These are phyloP conservation scores for Sporisorium iseilematis-ciliati DNA, from an alignment of 1,284 basidiomycete species.

Conservation along the genomic window DNA sequence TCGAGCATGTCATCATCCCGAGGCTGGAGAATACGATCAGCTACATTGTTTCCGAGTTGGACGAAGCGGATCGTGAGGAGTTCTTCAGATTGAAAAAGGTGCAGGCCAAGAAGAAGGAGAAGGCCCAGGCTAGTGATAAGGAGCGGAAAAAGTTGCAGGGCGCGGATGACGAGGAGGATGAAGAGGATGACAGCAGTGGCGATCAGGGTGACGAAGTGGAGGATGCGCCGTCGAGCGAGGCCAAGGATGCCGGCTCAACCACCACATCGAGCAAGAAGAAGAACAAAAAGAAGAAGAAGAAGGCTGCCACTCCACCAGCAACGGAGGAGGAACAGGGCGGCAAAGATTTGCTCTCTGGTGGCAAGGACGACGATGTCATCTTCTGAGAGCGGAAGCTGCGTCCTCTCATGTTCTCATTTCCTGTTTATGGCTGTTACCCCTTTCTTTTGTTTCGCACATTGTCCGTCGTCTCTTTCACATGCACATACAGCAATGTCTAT, in stretches of 20 bases:
- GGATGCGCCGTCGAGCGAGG: background rate
- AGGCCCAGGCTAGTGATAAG: constrained; percentile 39
- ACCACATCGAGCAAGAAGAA: constrained; percentile 15
- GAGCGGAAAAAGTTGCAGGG: constrained; percentile 20
- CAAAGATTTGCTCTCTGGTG: constrained; percentile 61
- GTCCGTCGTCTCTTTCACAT: background rate
- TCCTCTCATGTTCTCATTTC: background rate
- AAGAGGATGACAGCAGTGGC: constrained; percentile 9
- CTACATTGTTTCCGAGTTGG: constrained; percentile 67
- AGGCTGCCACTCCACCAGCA: constrained; percentile 6
- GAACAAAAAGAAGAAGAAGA: constrained; percentile 33
- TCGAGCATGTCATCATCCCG: constrained; percentile 97
- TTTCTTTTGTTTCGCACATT: background rate
- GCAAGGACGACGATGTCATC: constrained; percentile 69
- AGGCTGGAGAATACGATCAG: constrained; percentile 92
- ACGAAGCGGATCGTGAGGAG: constrained; percentile 69
- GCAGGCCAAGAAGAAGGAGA: constrained; percentile 65
- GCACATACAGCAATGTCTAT: background rate
- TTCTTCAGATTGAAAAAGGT: constrained; percentile 70
- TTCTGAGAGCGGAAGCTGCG: constrained; percentile 39
- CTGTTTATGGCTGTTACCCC: background rate
- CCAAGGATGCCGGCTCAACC: constrained; percentile 1
- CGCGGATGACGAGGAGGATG: constrained; percentile 8
- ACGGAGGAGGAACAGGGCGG: constrained; percentile 22
- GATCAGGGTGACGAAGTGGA: constrained; percentile 8